phyloP scores from a whole-genome alignment of 306 rosid species.

The Sechiopsis laciniata region DNA sequence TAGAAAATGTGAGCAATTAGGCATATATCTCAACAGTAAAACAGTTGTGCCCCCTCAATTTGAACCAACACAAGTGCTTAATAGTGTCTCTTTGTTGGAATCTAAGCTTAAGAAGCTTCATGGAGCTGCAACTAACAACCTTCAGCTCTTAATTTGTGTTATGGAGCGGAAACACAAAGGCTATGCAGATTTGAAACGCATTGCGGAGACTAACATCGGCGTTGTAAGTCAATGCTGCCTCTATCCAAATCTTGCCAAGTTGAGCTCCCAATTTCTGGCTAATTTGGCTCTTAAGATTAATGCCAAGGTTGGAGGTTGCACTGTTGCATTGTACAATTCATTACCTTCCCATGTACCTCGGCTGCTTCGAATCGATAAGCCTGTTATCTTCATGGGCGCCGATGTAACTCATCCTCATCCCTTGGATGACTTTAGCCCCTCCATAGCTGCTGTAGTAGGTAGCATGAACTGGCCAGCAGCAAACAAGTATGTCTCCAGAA shows the following conservation, averaged over 20 bases:
- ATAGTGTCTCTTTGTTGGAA: slow-evolving; percentile 72
- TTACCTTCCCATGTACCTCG: slow-evolving; percentile 85
- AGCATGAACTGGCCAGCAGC: slow-evolving; percentile 99
- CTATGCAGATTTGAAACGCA: slow-evolving; percentile 84
- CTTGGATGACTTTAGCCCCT: slow-evolving; percentile 92
- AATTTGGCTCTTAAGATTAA: slow-evolving; percentile 94
- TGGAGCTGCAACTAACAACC: slow-evolving; percentile 62
- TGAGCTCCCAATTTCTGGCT: slow-evolving; percentile 82
- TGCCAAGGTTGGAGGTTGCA: slow-evolving; percentile 97
- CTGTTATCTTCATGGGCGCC: slow-evolving; percentile 90
- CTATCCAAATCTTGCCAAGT: slow-evolving; percentile 65
- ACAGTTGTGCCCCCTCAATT: slow-evolving; percentile 66
- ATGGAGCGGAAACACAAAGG: slow-evolving; percentile 96
- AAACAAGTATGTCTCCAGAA: slow-evolving; percentile 84
- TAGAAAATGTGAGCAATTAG: slow-evolving; percentile 79
- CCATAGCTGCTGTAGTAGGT: slow-evolving; percentile 94
- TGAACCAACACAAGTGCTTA: slow-evolving; percentile 73
- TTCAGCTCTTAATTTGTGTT: slow-evolving; percentile 78
- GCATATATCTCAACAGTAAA: slow-evolving; percentile 71
- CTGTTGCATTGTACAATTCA: slow-evolving; percentile 80
- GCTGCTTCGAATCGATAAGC: slow-evolving; percentile 53
- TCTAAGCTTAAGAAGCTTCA: slow-evolving; percentile 69
- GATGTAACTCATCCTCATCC: slow-evolving; percentile 99
- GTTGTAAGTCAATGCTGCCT: slow-evolving; percentile 87
- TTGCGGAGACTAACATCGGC: slow-evolving; percentile 87